Evolutionary conservation across 2,329 filamentous ascomycete species (phyloP).

Genomic region (Aquanectria penicillioides): DNA sequence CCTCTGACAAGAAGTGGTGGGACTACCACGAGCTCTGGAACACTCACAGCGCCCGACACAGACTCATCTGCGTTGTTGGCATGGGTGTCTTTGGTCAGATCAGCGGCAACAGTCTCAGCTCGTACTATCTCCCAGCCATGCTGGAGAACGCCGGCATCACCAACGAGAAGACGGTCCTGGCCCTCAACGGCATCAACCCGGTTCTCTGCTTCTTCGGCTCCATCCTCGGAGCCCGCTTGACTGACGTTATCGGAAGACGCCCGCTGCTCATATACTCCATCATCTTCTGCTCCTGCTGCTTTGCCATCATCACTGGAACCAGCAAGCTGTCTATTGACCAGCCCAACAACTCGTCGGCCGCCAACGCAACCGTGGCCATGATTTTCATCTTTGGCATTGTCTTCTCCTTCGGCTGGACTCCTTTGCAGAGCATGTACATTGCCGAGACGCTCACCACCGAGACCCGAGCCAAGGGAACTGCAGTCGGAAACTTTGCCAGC

Average conservation of each 20-base stretch:
- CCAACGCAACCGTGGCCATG: constrained; percentile 58
- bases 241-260: constrained; percentile 67
- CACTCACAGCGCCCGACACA: constrained; percentile 57
- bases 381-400: constrained; percentile 63
- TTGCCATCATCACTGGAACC: constrained; percentile 60
- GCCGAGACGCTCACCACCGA: constrained; percentile 57
- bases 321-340: constrained; percentile 54
- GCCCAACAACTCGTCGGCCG: constrained; percentile 47
- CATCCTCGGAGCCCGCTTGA: constrained; percentile 63
- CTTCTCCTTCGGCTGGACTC: constrained; percentile 61
- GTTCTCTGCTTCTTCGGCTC: constrained; percentile 62
- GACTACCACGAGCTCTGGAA: constrained; percentile 65
- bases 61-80: constrained; percentile 61
- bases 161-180: constrained; percentile 56
- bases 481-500: constrained; percentile 54
- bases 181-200: constrained; percentile 63
- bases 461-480: constrained; percentile 57
- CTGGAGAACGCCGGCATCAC: constrained; percentile 63
- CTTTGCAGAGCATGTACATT: constrained; percentile 60
- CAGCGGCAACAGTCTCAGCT: constrained; percentile 58
- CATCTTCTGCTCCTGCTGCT: constrained; percentile 57
- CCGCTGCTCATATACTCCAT: constrained; percentile 61
- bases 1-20: constrained; percentile 65
- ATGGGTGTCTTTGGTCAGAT: constrained; percentile 65
- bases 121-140: constrained; percentile 66